Base-by-base conservation (phyloP, 2,329 filamentous ascomycete genomes). In the Aspergillus novoparasiticus region DNA sequence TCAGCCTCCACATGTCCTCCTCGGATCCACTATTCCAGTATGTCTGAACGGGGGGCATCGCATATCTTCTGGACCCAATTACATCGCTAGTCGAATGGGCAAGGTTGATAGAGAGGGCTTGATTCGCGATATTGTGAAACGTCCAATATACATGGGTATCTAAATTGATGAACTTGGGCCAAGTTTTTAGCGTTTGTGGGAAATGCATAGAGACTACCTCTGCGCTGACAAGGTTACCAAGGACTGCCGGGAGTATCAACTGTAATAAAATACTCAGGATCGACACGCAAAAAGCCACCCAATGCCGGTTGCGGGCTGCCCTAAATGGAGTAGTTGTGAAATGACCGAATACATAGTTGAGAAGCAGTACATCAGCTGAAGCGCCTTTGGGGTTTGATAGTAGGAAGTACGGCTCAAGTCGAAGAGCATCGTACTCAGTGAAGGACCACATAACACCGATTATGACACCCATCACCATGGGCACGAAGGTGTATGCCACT, bases 311-410 rank as follows among this genome's bases (percentile, higher is more conserved):
- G 30, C 36, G 57, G 4, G 53, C 51, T 2, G 60, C 60, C n/a
- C 28, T 53, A 10, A 62, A 58, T 6, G 60, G 60, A 6, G 60
- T 57, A 39, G 60, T 62, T 4, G 60, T 62, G 21, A 53, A 62
- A 46, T 62, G 60, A 6, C 60, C 60, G 16, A 62, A 62, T 21
- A 58, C 60, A 30, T 62, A 62, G 39, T 62, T 62, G 3, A 62
- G 60, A 32, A 62, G 50, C 8, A 62, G 28, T n/a, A 59, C 56
- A 19, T 62, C 60, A 14, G 60, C 60, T 21, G 60, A 54, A 8
- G 56, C 28, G 6, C 60, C 60, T 23, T 62, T n/a, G 3, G 60
- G 60, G 11, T 54, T 55, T 21, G 60, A 62, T 16, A 62, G 32
- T 36, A 58, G 46, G 30, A 62, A 62, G 39, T 62, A 62, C 12